Base-by-base conservation (phyloP, 176 grass and related monocot genomes). In the Oryza nivara region DNA sequence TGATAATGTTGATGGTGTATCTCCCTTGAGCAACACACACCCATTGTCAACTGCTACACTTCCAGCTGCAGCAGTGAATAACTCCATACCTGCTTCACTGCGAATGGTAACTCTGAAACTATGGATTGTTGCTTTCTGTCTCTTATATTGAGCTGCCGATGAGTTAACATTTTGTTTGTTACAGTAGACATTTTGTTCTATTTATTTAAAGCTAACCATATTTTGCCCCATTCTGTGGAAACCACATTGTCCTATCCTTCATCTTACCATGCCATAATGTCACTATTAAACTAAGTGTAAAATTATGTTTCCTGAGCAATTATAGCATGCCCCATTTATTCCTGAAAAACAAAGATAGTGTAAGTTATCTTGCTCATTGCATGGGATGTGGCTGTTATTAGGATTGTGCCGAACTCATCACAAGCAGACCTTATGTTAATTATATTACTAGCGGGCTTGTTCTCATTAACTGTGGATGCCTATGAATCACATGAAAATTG, bases 11-110 rank as follows among this genome's bases (percentile, higher is more conserved):
- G 93, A 92, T 54, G 89, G 76, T 56, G 70, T 85, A 36, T 86
- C 93, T 76, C 83, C 91, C 19, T 84, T 87, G 44, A 78, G 48
- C 25, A 32, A 32, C 30, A 83, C 74, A 70, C 82, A 88, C 36
- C 88, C 75, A 80, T 65, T 81, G 4, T 80, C 84, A 75, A 72
- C 82, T 76, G 81, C 67, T 70, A 75, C 87, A 92, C 91, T 84
- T 81, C 85, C 83, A 80, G 82, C 86, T 76, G 83, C 82, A 70
- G 40, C 85, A 83, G 85, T 73, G 3, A 87, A 71, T 84, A 88
- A 77, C 77, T 93, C 91, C 80, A 95, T 86, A 85, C 93, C 96
- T 47, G 88, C 92, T 92, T 92, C 91, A 64, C 86, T 98, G 65
- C 96, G 93, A 19, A 87, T 86, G 91, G 96, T 98, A 92, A 82